Evolutionary conservation across 2,329 filamentous ascomycete species (phyloP).

Genomic region (Parastagonospora avenae): DNA sequence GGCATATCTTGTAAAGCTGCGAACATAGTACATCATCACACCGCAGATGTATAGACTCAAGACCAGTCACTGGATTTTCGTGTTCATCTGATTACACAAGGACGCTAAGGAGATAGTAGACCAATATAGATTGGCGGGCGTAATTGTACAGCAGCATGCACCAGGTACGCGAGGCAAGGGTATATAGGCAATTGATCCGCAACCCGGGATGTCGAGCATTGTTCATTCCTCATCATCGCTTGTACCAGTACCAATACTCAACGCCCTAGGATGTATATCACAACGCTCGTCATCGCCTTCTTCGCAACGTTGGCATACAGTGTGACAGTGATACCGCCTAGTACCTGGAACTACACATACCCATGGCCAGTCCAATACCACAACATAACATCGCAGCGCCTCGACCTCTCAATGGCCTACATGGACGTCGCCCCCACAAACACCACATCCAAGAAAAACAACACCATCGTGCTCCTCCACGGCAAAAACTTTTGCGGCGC

Average conservation of each 20-base stretch:
- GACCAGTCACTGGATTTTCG: too few species aligned
- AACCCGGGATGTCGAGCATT: background rate
- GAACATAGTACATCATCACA: too few species aligned
- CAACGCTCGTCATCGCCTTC: constrained; percentile 3
- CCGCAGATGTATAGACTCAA: too few species aligned
- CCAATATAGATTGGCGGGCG: constrained; percentile 11
- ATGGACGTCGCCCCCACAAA: constrained; percentile 56
- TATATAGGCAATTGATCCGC: background rate
- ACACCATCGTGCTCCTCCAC: constrained; percentile 57
- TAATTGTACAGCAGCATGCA: constrained; percentile 9
- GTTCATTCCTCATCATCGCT: background rate
- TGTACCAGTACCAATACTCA: background rate
- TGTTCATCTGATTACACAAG: too few species aligned
- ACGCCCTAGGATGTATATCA: constrained; percentile 10
- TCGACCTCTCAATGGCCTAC: constrained; percentile 61
- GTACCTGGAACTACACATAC: constrained; percentile 51
- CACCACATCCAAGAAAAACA: constrained; percentile 41
- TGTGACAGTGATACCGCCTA: constrained; percentile 16
- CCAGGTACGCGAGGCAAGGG: constrained; percentile 17
- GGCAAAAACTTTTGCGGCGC: constrained; percentile 63
- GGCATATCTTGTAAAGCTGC: too few species aligned
- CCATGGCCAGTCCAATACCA: constrained; percentile 57
- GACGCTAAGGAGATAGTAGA: background rate
- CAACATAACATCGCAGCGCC: constrained; percentile 55
- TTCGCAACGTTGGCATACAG: constrained; percentile 8